These are phyloP conservation scores for Elymus sibiricus DNA, from an alignment of 176 grass and related monocot species.

Conservation along the genomic window DNA sequence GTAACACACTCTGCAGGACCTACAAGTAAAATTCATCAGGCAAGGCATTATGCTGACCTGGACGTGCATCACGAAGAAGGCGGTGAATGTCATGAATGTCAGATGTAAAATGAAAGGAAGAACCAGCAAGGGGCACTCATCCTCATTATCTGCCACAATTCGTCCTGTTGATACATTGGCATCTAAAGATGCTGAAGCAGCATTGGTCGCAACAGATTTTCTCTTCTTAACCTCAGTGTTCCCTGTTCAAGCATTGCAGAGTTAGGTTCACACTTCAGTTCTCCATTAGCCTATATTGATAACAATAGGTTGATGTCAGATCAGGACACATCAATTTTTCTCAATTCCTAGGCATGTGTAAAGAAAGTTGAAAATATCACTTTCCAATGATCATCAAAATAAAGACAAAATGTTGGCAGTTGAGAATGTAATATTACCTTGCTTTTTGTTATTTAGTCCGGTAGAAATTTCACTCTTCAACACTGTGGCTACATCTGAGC, in stretches of 20 bases:
- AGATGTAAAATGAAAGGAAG: conserved; percentile 89
- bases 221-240: conserved; percentile 47
- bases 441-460: neutral
- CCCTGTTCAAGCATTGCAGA: conserved; percentile 41
- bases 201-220: conserved; percentile 33
- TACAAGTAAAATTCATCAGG: neutral
- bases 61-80: conserved; percentile 91
- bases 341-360: neutral
- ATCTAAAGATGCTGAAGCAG: conserved; percentile 22
- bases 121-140: conserved; percentile 36
- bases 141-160: conserved; percentile 32
- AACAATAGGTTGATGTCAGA: neutral
- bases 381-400: neutral
- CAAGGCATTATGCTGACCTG: conserved; percentile 55
- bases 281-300: neutral
- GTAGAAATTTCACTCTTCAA: conserved; percentile 24
- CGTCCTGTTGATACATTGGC: neutral
- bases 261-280: neutral
- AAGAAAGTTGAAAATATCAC: neutral
- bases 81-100: conserved; percentile 66
- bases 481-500: conserved; percentile 31
- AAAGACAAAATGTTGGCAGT: neutral
- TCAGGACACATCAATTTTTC: neutral
- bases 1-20: neutral
- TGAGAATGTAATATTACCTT: conserved; percentile 38